Conservation (phyloP, 805 yeast genomes). For the Cyberlindnera veronae region DNA sequence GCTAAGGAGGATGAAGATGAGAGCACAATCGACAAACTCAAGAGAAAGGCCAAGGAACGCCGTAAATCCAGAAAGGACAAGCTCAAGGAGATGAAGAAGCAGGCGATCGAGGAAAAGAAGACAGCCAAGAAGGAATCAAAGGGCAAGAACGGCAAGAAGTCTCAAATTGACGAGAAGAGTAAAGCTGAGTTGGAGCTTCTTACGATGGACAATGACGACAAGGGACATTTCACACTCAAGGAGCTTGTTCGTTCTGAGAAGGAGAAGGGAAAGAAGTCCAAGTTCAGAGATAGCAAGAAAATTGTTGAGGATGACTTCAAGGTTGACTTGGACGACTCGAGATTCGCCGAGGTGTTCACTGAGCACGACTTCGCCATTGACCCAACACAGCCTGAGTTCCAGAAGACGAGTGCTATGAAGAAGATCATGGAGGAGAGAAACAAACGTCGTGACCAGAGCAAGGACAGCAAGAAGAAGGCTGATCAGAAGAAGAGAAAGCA, state of each 20-base stretch:
- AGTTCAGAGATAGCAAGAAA: slow-evolving; percentile 43
- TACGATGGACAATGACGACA: slow-evolving; percentile 45
- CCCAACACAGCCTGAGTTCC: slow-evolving; percentile 87
- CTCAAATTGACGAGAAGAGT: slow-evolving; percentile 36
- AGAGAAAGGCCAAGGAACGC: slow-evolving; percentile 90
- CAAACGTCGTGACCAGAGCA: slow-evolving; percentile 38
- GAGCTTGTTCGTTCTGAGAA: slow-evolving; percentile 75
- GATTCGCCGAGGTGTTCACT: slow-evolving; percentile 81
- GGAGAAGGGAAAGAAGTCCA: slow-evolving; percentile 47
- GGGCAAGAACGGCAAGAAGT: slow-evolving; percentile 28
- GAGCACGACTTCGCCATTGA: slow-evolving; percentile 92
- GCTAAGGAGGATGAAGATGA: slow-evolving; percentile 46
- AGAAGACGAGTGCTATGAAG: slow-evolving; percentile 84
- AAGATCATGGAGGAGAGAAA: slow-evolving; percentile 73
- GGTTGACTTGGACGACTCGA: slow-evolving; percentile 74
- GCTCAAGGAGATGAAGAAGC: slow-evolving; percentile 55
- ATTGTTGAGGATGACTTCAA: slow-evolving; percentile 55
- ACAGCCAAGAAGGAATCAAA: slow-evolving; percentile 34
- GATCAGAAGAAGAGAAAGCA: slow-evolving; percentile 14
- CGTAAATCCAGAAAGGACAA: slow-evolving; percentile 79
- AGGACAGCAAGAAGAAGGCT: neutral
- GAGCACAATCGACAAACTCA: slow-evolving; percentile 73
- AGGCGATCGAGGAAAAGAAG: slow-evolving; percentile 49
- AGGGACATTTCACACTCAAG: slow-evolving; percentile 70
- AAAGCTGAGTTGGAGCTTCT: slow-evolving; percentile 72